A percentile compares a stretch with the other conserved stretches of the same genome.
Conservation (phyloP, 1,284 basidiomycete species). For the Pterula multifida region DNA sequence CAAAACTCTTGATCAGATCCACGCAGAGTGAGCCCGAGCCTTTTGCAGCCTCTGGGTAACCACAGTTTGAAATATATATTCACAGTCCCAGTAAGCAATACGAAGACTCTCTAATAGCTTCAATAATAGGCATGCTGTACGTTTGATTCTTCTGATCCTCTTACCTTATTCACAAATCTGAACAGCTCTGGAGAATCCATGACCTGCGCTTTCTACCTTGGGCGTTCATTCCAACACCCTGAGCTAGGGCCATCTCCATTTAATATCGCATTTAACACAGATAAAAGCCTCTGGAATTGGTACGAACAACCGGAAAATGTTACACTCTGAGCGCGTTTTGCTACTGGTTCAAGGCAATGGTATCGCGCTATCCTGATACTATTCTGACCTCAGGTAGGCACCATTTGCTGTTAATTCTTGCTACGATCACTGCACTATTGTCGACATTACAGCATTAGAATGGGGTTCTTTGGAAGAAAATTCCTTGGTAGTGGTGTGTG, state of each 20-base stretch:
- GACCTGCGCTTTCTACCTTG: background rate
- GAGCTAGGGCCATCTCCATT: background rate
- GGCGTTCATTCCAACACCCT: background rate
- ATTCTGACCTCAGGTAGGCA: background rate
- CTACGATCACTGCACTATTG: background rate
- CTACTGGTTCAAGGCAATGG: background rate
- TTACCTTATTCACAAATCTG: background rate
- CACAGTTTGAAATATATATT: constrained; percentile 9
- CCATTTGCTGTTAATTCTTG: background rate
- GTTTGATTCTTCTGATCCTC: background rate
- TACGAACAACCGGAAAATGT: background rate
- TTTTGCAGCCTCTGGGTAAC: constrained; percentile 4
- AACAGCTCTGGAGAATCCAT: background rate
- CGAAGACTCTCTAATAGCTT: background rate
- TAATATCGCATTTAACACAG: background rate
- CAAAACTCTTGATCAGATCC: background rate
- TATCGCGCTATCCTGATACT: background rate
- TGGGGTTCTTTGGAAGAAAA: constrained; percentile 9
- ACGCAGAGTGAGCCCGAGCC: background rate
- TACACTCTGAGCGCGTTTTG: background rate
- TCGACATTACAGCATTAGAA: constrained; percentile 9
- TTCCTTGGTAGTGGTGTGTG: constrained; percentile 17
- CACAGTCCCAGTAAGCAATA: background rate
- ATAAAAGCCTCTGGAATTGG: background rate
- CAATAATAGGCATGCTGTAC: background rate